Percentiles rank a stretch among this genome's conserved stretches.
Conservation (phyloP, 129 eudicot species). For the Heracleum sosnowskyi region DNA sequence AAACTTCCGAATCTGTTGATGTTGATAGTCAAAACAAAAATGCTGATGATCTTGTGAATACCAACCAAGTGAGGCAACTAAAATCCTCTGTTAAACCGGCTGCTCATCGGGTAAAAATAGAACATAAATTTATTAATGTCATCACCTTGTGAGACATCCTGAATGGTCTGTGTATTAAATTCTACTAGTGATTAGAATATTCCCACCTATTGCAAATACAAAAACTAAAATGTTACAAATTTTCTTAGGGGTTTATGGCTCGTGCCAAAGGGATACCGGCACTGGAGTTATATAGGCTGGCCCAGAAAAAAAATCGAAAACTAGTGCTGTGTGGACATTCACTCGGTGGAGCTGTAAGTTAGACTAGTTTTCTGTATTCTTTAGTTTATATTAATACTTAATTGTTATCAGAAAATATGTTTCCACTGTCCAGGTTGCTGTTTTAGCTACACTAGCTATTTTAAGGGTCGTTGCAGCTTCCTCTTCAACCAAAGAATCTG, state of each 20-base stretch:
- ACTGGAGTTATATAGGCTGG: slow-evolving; percentile 88
- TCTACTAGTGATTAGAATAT: neutral
- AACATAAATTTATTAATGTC: neutral
- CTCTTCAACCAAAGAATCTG: slow-evolving; percentile 66
- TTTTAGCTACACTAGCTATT: slow-evolving; percentile 92
- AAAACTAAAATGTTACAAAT: slow-evolving; percentile 3
- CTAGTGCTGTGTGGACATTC: slow-evolving; percentile 98
- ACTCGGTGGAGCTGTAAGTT: slow-evolving; percentile 97
- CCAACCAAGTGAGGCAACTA: slow-evolving; percentile 48
- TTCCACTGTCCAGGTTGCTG: slow-evolving; percentile 65
- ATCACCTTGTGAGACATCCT: slow-evolving; percentile 5
- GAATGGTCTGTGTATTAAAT: slow-evolving; percentile 5
- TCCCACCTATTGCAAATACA: neutral
- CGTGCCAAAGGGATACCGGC: slow-evolving; percentile 99
- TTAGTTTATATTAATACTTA: neutral
- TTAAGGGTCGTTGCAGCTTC: slow-evolving; percentile 81
- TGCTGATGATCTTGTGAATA: slow-evolving; percentile 35
- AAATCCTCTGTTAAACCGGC: slow-evolving; percentile 72
- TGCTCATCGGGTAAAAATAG: slow-evolving; percentile 77
- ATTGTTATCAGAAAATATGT: slow-evolving; percentile 4
- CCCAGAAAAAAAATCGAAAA: slow-evolving; percentile 88
- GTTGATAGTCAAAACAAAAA: slow-evolving; percentile 29
- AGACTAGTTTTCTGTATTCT: slow-evolving; percentile 7
- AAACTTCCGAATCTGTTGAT: slow-evolving; percentile 24
- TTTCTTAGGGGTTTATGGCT: slow-evolving; percentile 82